phyloP scores from a whole-genome alignment of 441 rosid genomes.

The Populus hybrid region DNA sequence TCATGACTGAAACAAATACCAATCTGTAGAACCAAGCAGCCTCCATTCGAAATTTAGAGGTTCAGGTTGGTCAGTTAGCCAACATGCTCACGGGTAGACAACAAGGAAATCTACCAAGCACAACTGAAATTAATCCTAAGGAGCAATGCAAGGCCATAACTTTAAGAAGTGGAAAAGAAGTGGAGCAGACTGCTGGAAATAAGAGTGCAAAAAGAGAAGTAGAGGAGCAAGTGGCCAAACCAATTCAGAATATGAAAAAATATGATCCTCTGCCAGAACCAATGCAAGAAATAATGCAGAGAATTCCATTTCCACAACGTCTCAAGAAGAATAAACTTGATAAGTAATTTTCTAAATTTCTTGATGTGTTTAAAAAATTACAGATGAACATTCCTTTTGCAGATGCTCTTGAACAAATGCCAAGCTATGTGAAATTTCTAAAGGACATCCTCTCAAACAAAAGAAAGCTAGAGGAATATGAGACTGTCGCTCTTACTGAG shows the following conservation, averaged over 20 bases:
- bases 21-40: rapidly evolving
- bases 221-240: not conserved
- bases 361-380: not conserved
- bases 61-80: not conserved
- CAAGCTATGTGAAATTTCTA: not conserved
- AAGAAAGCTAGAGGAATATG: not conserved
- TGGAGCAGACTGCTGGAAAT: not conserved
- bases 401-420: not conserved
- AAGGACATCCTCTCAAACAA: not conserved
- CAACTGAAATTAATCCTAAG: not conserved
- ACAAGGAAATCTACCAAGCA: not conserved
- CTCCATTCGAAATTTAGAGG: not conserved
- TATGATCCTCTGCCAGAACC: not conserved
- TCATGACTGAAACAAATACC: not conserved
- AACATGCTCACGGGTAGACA: not conserved
- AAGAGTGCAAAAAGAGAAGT: not conserved
- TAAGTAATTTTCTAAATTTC: not conserved
- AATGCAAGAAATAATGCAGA: not conserved
- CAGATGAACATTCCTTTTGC: not conserved
- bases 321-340: not conserved
- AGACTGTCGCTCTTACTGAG: not conserved
- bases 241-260: not conserved
- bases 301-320: not conserved
- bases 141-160: not conserved
- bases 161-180: not conserved